A percentile compares a stretch with the other conserved stretches of the same genome.
phyloP scores from a whole-genome alignment of 2,329 filamentous ascomycete species.

The Dactylellina leptospora region DNA sequence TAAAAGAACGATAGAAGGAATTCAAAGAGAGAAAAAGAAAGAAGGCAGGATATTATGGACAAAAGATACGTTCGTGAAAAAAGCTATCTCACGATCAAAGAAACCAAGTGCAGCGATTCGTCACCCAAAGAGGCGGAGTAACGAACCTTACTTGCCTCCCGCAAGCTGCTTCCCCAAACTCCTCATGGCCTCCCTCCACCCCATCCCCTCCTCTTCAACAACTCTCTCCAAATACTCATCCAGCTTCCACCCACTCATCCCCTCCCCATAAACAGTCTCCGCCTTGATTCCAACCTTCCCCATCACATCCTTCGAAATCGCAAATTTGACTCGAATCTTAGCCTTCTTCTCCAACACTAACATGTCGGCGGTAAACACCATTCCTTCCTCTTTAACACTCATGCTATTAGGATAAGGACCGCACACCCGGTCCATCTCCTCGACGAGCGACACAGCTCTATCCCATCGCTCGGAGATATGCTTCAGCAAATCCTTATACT shows the following conservation, averaged over 20 bases:
- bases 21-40: not conserved
- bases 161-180: constrained; percentile 34
- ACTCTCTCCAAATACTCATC: constrained; percentile 72
- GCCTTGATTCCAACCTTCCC: constrained; percentile 69
- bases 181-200: constrained; percentile 45
- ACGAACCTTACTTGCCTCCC: not conserved
- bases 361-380: constrained; percentile 70
- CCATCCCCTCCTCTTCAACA: constrained; percentile 34
- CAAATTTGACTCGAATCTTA: constrained; percentile 69
- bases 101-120: not conserved
- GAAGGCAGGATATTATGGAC: not conserved
- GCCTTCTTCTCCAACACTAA: constrained; percentile 74
- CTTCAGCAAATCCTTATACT: constrained; percentile 68
- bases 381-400: constrained; percentile 71
- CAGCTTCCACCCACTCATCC: constrained; percentile 78
- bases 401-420: constrained; percentile 72
- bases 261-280: constrained; percentile 77
- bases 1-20: not conserved
- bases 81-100: not conserved
- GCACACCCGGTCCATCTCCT: constrained; percentile 70
- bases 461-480: constrained; percentile 73
- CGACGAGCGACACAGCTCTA: constrained; percentile 68
- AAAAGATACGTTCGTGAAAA: not conserved
- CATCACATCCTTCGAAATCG: constrained; percentile 63
- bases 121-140: not conserved